Conservation (phyloP, 495 filamentous ascomycete genomes). For the Penicillium coprophilum region DNA sequence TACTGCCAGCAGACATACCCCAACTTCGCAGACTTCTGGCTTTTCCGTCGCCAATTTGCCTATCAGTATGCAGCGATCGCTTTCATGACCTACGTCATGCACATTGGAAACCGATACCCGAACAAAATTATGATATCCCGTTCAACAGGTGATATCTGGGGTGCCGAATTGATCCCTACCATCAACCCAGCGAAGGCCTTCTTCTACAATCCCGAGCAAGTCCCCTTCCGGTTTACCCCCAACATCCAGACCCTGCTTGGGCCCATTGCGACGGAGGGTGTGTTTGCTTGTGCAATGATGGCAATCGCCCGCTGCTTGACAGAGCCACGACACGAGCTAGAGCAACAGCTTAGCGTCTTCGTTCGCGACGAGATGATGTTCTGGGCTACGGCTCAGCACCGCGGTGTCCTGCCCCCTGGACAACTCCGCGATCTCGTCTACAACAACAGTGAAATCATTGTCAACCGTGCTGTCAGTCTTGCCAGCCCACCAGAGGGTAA, state of each 20-base stretch:
- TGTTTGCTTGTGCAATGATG: slow-evolving; percentile 90
- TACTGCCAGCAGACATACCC: slow-evolving; percentile 91
- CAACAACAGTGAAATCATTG: slow-evolving; percentile 82
- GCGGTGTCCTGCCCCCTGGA: slow-evolving; percentile 60
- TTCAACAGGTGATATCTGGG: slow-evolving; percentile 91
- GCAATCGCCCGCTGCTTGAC: slow-evolving; percentile 92
- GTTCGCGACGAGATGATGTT: slow-evolving; percentile 97
- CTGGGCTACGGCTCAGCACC: slow-evolving; percentile 86
- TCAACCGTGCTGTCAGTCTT: slow-evolving; percentile 81
- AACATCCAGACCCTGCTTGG: slow-evolving; percentile 96
- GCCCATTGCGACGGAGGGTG: slow-evolving; percentile 90
- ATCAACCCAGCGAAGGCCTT: slow-evolving; percentile 77
- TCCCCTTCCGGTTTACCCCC: slow-evolving; percentile 95
- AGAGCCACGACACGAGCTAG: slow-evolving; percentile 85
- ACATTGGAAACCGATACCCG: slow-evolving; percentile 90
- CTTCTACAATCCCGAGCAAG: slow-evolving; percentile 91
- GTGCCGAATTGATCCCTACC: slow-evolving; percentile 82
- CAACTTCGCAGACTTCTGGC: slow-evolving; percentile 91
- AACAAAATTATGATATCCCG: slow-evolving; percentile 92
- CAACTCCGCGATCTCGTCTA: slow-evolving; percentile 85
- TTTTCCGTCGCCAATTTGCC: slow-evolving; percentile 93
- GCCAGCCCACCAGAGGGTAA: slow-evolving; percentile 64
- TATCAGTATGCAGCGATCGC: slow-evolving; percentile 96
- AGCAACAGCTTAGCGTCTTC: slow-evolving; percentile 88
- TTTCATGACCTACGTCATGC: slow-evolving; percentile 98